Conservation (phyloP, 2,329 filamentous ascomycete species). For the Microcyclosporella mali region DNA sequence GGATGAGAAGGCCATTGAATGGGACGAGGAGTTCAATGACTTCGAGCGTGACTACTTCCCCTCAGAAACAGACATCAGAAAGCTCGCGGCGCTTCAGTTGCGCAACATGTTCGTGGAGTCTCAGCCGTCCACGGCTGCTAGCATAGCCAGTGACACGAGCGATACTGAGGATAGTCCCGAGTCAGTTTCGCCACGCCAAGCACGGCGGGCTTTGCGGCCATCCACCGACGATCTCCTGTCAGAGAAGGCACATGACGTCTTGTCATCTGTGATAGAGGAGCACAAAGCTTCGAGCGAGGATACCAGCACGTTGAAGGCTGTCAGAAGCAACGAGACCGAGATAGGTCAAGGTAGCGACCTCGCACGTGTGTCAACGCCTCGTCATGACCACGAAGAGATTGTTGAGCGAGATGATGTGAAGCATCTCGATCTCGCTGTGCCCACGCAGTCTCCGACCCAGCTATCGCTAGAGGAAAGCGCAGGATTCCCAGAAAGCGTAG, state of each 20-base stretch:
- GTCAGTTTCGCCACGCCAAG: conserved; percentile 19
- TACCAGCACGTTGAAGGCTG: conserved; percentile 11
- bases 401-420: conserved; percentile 50
- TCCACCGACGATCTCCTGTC: conserved; percentile 42
- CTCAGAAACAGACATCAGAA: conserved; percentile 89
- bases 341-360: conserved; percentile 13
- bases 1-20: conserved; percentile 86
- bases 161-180: conserved; percentile 61
- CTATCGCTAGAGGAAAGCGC: not conserved
- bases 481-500: conserved; percentile 3
- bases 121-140: conserved; percentile 46
- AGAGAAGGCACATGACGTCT: conserved; percentile 58
- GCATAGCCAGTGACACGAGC: conserved; percentile 24
- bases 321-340: conserved; percentile 14
- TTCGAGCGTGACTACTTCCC: conserved; percentile 92
- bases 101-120: conserved; percentile 94
- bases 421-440: conserved; percentile 56
- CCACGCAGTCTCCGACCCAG: conserved; percentile 28
- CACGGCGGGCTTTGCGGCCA: conserved; percentile 33
- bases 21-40: conserved; percentile 83
- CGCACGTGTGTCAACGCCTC: conserved; percentile 19
- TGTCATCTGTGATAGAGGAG: conserved; percentile 61
- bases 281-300: conserved; percentile 35
- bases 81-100: conserved; percentile 84
- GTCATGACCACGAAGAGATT: conserved; percentile 27